Evolutionary conservation across 108 stramenopile genomes (phyloP).

Genomic region (Chaetoceros tenuissimus): DNA sequence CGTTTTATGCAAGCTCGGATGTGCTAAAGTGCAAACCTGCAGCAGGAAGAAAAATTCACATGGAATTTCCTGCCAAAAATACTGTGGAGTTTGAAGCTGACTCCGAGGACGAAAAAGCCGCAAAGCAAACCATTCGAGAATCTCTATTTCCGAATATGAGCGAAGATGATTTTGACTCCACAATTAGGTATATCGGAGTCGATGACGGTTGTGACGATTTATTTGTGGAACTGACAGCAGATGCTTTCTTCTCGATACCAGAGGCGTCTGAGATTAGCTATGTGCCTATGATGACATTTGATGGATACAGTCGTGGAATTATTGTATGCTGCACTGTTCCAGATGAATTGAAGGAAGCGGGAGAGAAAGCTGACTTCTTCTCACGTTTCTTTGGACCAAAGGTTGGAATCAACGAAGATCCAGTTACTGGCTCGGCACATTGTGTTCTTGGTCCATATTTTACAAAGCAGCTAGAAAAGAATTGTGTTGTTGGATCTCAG

Average conservation of each 20-base stretch:
- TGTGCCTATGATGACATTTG: conserved; percentile 41
- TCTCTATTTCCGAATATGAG: conserved; percentile 1
- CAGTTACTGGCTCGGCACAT: conserved; percentile 94
- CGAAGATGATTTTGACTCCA: conserved; percentile 10
- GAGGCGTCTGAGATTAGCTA: conserved; percentile 28
- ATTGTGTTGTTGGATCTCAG: conserved; percentile 71
- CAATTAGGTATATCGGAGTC: conserved; percentile 47
- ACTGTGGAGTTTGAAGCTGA: background rate
- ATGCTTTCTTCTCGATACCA: conserved; percentile 37
- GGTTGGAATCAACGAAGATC: conserved; percentile 94
- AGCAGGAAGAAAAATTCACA: conserved; percentile 20
- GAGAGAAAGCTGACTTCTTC: conserved; percentile 49
- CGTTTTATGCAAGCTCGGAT: conserved; percentile 53
- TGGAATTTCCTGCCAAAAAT: conserved; percentile 45
- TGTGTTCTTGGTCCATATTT: conserved; percentile 91
- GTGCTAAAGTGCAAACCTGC: conserved; percentile 8
- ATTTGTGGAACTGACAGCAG: conserved; percentile 61
- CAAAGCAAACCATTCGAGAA: background rate
- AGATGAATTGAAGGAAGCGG: conserved; percentile 7
- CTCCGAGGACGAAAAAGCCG: background rate
- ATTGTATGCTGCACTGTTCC: conserved; percentile 50
- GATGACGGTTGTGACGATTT: conserved; percentile 62
- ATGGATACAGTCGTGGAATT: conserved; percentile 68
- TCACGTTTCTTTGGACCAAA: conserved; percentile 94
- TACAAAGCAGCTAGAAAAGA: conserved; percentile 59